Evolutionary conservation across 176 grass and related monocot species (phyloP).

Genomic region (Typha latifolia): DNA sequence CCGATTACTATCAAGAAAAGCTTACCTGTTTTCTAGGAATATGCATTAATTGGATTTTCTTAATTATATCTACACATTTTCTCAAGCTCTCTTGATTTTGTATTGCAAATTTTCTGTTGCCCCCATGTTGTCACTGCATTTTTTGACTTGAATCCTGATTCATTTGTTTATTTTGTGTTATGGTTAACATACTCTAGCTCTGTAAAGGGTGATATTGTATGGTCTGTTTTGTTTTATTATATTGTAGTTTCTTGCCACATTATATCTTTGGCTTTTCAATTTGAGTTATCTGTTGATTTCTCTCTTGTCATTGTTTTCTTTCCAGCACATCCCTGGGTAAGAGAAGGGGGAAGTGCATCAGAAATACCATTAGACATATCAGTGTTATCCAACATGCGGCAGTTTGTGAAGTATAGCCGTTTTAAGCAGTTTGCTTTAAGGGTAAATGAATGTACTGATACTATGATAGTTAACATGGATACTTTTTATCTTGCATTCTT

Average conservation of each 20-base stretch:
- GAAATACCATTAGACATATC: constrained; percentile 95
- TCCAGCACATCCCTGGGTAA: constrained; percentile 87
- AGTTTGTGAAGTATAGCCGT: constrained; percentile 94
- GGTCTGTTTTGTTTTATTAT: background rate
- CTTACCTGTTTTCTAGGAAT: too few relatives aligned
- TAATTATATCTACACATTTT: background rate
- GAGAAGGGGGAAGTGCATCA: constrained; percentile 85
- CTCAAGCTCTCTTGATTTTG: too few relatives aligned
- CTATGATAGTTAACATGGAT: background rate
- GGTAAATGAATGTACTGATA: constrained; percentile 30
- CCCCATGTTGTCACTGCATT: too few relatives aligned
- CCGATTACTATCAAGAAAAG: background rate
- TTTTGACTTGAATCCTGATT: too few relatives aligned
- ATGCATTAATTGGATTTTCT: background rate
- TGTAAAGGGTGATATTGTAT: too few relatives aligned
- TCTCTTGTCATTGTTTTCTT: constrained; percentile 6
- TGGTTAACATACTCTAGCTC: too few relatives aligned
- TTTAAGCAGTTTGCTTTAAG: constrained; percentile 97
- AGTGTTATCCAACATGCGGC: constrained; percentile 75
- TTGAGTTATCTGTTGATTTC: constrained; percentile 15
- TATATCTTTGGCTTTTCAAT: constrained; percentile 2
- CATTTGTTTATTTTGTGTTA: too few relatives aligned
- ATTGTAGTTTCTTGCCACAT: background rate
- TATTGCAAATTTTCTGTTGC: too few relatives aligned
- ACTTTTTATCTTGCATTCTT: constrained; percentile 11